Conservation (phyloP, 257 asterid species). For the Sherardia arvensis region DNA sequence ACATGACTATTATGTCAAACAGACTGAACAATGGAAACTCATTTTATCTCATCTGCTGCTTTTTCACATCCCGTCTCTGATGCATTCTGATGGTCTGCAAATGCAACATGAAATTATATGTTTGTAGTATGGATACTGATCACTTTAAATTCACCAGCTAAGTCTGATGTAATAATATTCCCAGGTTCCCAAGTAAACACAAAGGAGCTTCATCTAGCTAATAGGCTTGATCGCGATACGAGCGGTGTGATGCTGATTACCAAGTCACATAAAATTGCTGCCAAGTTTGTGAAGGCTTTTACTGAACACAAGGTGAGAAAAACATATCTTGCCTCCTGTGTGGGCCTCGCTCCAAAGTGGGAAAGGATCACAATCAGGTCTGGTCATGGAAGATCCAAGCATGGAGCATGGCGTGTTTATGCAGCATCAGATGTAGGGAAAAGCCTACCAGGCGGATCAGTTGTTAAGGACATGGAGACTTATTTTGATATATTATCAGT, state of each 20-base stretch:
- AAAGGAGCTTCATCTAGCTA: conserved; percentile 70
- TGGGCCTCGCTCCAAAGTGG: conserved; percentile 63
- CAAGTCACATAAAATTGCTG: conserved; percentile 82
- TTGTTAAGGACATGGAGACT: conserved; percentile 78
- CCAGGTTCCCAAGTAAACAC: conserved; percentile 31
- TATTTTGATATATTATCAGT: conserved; percentile 50
- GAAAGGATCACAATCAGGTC: conserved; percentile 43
- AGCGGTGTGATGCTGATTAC: conserved; percentile 84
- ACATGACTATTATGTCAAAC: not conserved
- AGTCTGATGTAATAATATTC: not conserved
- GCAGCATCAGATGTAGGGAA: conserved; percentile 67
- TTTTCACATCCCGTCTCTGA: not conserved
- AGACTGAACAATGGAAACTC: too few species aligned
- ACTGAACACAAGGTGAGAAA: conserved; percentile 64
- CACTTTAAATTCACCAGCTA: not conserved
- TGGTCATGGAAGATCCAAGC: conserved; percentile 87
- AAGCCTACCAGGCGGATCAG: conserved; percentile 77
- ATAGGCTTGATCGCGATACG: conserved; percentile 93
- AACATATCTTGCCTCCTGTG: conserved; percentile 64
- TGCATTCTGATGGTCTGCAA: not conserved
- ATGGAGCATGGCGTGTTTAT: conserved; percentile 97
- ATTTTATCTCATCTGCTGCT: not conserved
- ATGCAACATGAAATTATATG: not conserved
- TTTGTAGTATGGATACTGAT: not conserved
- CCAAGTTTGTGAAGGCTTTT: conserved; percentile 85